Evolutionary conservation across 257 asterid genomes (phyloP), one percentile per base, ranked within the genome.

Genomic region (Solanum chilense): DNA sequence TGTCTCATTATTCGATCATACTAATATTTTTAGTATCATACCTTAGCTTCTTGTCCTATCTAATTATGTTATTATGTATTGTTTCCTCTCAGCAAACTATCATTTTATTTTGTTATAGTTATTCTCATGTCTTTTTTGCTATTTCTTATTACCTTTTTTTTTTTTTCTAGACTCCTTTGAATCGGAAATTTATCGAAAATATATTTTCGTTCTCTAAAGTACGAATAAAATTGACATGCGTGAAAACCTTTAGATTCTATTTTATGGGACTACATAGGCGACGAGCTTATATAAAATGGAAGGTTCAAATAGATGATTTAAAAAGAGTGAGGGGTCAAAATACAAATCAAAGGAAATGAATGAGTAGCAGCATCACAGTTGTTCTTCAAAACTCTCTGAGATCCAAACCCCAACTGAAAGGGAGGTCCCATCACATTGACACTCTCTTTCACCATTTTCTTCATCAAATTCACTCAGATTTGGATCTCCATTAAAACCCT

Each of bases 401-500:
- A 77, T 77, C 84, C 64, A 78, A 42, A 85, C 62, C 69, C 84
- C 66, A 78, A 78, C 84, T 78, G 84, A 78, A 78, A 27, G 84
- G 41, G 84, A 77, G 84, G 84, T 44, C 84, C 15, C 84, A 44
- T 77, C 25, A 77, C 62, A 42, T 77, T 42, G 62, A 77, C 39
- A 44, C 83, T 77, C 83, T 77, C 83, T 77, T 77, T 77, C 62
- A 77, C n/a, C 81, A 35, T 35, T 42, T 74, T 39, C 49, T 74
- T 15, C 82, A 74, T 41, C 82, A 42, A 77, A 25, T 77, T 33
- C 9, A 77, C 62, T 12, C 45, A 60, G 60, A 66, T 68, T 85
- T 74, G 47, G 82, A 85, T 85, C 87, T 85, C 83, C 83, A 45
- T 56, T 64, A 45, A 71, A 66, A 66, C 58, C 86, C 89, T 77